Evolutionary conservation across 495 filamentous ascomycete genomes (phyloP).

Genomic region (Lophiostoma macrostomum): DNA sequence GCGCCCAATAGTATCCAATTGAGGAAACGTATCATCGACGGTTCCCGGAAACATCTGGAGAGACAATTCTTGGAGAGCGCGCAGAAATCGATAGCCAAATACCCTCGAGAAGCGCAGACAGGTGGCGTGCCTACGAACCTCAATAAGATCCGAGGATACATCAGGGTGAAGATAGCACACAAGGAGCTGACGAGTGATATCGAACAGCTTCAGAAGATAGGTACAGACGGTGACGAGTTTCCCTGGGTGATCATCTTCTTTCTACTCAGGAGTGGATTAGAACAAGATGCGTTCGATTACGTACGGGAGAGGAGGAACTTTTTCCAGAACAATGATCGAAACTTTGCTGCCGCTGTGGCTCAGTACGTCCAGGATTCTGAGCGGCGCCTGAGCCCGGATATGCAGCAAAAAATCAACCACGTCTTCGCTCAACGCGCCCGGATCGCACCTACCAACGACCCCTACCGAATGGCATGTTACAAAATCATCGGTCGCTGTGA

Average conservation of each 20-base stretch:
- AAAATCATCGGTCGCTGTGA: constrained; percentile 96
- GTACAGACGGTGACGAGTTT: constrained; percentile 78
- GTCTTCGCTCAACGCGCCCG: constrained; percentile 82
- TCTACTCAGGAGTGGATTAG: constrained; percentile 80
- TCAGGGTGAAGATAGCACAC: constrained; percentile 68
- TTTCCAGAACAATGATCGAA: constrained; percentile 85
- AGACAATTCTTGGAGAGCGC: constrained; percentile 68
- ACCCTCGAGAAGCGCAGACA: constrained; percentile 82
- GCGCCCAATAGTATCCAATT: constrained; percentile 59
- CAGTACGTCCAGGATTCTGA: constrained; percentile 70
- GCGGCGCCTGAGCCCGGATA: constrained; percentile 65
- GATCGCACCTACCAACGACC: constrained; percentile 82
- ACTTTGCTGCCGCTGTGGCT: constrained; percentile 84
- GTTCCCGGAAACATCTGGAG: constrained; percentile 74
- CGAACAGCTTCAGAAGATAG: constrained; percentile 65
- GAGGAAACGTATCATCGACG: constrained; percentile 71
- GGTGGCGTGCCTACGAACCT: constrained; percentile 82
- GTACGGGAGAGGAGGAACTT: constrained; percentile 69
- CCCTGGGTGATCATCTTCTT: constrained; percentile 94
- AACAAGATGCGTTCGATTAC: constrained; percentile 80
- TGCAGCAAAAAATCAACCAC: constrained; percentile 80
- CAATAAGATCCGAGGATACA: constrained; percentile 89
- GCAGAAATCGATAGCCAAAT: constrained; percentile 70
- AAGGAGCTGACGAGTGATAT: constrained; percentile 79
- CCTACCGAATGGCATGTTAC: constrained; percentile 95